These are phyloP conservation scores for Spathaspora passalidarum DNA, from an alignment of 805 yeast genomes.

Conservation along the genomic window DNA sequence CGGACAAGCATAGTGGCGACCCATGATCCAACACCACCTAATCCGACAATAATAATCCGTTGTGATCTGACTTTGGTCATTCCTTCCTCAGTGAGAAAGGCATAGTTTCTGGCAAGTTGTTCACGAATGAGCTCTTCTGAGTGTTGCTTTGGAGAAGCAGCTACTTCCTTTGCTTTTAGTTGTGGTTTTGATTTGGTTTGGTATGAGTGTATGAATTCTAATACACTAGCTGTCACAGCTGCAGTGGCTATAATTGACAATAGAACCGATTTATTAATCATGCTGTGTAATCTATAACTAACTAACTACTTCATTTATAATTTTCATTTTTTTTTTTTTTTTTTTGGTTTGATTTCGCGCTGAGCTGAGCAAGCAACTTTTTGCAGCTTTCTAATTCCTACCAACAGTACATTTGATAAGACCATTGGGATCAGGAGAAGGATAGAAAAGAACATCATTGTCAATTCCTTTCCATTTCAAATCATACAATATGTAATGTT, in stretches of 20 bases:
- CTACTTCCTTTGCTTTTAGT: neutral
- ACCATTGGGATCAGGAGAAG: constrained; percentile 91
- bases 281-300: constrained; percentile 1
- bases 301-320: neutral
- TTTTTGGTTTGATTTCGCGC: neutral
- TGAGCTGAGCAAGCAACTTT: constrained; percentile 1
- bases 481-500: constrained; percentile 82
- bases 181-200: constrained; percentile 4
- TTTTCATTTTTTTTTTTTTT: neutral
- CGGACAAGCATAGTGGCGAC: constrained; percentile 87
- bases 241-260: constrained; percentile 27
- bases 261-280: constrained; percentile 11
- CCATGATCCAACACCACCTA: constrained; percentile 99
- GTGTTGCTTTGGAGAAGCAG: constrained; percentile 14
- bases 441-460: constrained; percentile 83
- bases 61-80: constrained; percentile 68
- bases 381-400: constrained; percentile 35
- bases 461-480: constrained; percentile 83
- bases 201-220: constrained; percentile 34
- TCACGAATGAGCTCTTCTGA: constrained; percentile 77
- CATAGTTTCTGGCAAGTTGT: constrained; percentile 91
- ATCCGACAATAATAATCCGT: constrained; percentile 79
- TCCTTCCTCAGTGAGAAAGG: constrained; percentile 86
- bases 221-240: constrained; percentile 28
- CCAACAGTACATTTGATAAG: constrained; percentile 84